Conservation (phyloP, 768 basidiomycete genomes). For the Kwoniella sp. region DNA sequence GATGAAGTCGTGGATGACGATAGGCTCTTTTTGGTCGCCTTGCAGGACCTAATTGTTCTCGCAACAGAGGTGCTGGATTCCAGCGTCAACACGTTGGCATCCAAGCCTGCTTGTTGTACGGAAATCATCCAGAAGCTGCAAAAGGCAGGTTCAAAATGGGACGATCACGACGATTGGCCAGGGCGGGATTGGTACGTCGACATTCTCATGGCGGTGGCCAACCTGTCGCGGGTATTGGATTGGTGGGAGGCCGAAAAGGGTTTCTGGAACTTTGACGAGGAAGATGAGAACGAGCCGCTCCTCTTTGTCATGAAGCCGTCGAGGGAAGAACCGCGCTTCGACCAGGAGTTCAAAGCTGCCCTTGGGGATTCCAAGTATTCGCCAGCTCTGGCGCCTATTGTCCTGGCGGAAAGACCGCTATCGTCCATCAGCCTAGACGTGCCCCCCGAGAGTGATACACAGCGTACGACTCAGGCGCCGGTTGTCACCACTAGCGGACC, state of each 20-base stretch:
- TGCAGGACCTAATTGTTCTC: conserved; percentile 87
- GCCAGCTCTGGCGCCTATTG: conserved; percentile 5
- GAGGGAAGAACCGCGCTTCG: conserved; percentile 55
- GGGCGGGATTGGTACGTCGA: conserved; percentile 98
- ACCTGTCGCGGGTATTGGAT: conserved; percentile 90
- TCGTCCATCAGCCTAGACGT: conserved; percentile 25
- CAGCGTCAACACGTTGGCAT: conserved; percentile 76
- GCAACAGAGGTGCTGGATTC: conserved; percentile 92
- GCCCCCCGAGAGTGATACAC: conserved; percentile 14
- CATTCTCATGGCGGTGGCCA: conserved; percentile 88
- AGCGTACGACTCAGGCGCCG: conserved; percentile 3
- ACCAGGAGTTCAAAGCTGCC: conserved; percentile 31
- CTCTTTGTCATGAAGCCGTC: conserved; percentile 89
- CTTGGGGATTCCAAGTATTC: conserved; percentile 9
- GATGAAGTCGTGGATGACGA: conserved; percentile 28
- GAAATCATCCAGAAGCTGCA: conserved; percentile 85
- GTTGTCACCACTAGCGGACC: conserved; percentile 16
- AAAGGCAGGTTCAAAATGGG: conserved; percentile 89
- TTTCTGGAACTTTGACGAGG: conserved; percentile 92
- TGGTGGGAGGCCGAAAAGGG: conserved; percentile 99
- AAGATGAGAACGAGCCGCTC: conserved; percentile 80
- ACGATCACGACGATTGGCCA: conserved; percentile 96
- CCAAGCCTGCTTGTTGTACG: conserved; percentile 77
- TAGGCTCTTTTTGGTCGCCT: conserved; percentile 65
- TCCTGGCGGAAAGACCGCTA: conserved; percentile 9